Conservation (phyloP, 108 stramenopile species). For the Skeletonema menzelii region DNA sequence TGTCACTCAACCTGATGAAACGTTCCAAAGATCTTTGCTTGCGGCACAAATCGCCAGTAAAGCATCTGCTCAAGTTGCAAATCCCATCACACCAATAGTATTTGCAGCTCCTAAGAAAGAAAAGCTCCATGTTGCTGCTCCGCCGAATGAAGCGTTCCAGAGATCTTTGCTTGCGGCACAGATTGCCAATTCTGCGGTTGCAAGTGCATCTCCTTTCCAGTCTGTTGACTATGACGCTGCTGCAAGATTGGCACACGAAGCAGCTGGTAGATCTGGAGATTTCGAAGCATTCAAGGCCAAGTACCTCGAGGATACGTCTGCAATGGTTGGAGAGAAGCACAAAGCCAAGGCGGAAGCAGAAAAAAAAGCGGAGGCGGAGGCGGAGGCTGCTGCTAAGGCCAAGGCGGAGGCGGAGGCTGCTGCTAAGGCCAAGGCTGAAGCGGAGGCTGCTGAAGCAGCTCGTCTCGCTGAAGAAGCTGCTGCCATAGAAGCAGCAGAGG, state of each 20-base stretch:
- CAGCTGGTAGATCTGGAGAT: conserved; percentile 1
- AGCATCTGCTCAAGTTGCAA: not conserved
- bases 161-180: conserved; percentile 9
- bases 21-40: conserved; percentile 18
- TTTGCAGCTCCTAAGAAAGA: not conserved
- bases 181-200: not conserved
- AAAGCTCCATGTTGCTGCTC: not conserved
- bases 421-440: conserved; percentile 8
- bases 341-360: not conserved
- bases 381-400: not conserved
- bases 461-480: conserved; percentile 21
- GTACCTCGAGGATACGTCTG: conserved; percentile 14
- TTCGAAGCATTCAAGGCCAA: conserved; percentile 17
- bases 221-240: conserved; percentile 39
- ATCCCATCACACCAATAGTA: no score
- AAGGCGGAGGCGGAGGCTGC: conserved; percentile 1
- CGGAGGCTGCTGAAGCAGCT: conserved; percentile 15
- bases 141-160: conserved; percentile 3
- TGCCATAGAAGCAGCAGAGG: conserved; percentile 4
- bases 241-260: conserved; percentile 25
- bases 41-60: conserved; percentile 1
- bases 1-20: not conserved
- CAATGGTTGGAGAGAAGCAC: conserved; percentile 16
- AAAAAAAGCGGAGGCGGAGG: not conserved
- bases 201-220: not conserved